phyloP scores from a whole-genome alignment of 306 rosid species.

The Chamaecrista fasciculata region DNA sequence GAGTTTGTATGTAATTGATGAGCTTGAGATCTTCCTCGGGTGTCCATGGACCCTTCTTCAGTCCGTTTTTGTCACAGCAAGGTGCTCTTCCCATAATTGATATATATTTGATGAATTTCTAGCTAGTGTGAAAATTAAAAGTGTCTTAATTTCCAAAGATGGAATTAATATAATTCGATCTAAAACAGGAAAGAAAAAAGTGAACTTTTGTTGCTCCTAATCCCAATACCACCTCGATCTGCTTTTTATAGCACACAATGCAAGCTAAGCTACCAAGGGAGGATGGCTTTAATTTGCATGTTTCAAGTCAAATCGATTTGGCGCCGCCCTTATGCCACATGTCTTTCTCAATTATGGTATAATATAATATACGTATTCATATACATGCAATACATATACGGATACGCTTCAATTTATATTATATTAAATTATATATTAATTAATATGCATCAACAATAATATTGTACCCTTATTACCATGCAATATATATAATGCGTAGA shows the following conservation, averaged over 20 bases:
- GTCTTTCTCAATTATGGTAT: constrained; percentile 28
- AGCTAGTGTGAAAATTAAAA: too few relatives aligned
- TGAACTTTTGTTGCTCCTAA: constrained; percentile 30
- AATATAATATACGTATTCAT: constrained; percentile 4
- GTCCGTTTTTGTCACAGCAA: constrained; percentile 82
- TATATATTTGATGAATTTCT: too few relatives aligned
- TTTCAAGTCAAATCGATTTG: constrained; percentile 82
- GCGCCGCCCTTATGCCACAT: constrained; percentile 73
- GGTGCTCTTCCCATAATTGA: constrained; percentile 86
- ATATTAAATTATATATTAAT: too few relatives aligned
- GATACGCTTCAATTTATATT: too few relatives aligned
- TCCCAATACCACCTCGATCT: constrained; percentile 24
- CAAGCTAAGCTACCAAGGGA: too few relatives aligned
- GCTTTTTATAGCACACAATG: constrained; percentile 48
- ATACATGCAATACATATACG: neutral
- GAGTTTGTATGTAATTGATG: constrained; percentile 47
- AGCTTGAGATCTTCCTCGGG: constrained; percentile 83
- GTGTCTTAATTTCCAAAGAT: neutral
- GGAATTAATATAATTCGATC: constrained; percentile 17
- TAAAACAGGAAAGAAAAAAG: constrained; percentile 23
- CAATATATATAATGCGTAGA: too few relatives aligned
- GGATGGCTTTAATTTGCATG: constrained; percentile 6
- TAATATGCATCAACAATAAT: too few relatives aligned
- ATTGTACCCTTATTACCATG: too few relatives aligned
- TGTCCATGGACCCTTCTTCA: constrained; percentile 97